Evolutionary conservation across 2,329 filamentous ascomycete genomes (phyloP).

Genomic region (Xylariaceae sp.): DNA sequence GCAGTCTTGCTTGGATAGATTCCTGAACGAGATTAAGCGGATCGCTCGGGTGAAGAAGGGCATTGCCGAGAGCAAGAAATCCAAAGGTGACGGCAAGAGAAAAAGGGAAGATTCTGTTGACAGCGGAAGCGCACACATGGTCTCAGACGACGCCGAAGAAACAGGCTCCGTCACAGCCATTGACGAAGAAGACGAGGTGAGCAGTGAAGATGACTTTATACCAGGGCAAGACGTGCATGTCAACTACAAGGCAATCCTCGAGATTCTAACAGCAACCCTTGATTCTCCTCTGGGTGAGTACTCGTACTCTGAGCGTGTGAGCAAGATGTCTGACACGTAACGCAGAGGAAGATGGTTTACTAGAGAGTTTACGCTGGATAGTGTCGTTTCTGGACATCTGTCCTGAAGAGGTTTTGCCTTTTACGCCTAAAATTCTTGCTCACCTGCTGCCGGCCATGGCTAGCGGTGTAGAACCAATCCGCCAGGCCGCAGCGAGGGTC

Average conservation of each 20-base stretch:
- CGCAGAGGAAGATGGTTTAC: conserved; percentile 85
- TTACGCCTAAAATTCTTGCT: conserved; percentile 89
- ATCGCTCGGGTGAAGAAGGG: conserved; percentile 93
- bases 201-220: conserved; percentile 90
- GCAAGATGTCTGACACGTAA: conserved; percentile 25
- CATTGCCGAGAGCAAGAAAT: conserved; percentile 83
- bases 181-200: conserved; percentile 63
- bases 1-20: conserved; percentile 85
- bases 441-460: conserved; percentile 94
- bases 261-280: conserved; percentile 88
- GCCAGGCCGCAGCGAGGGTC: conserved; percentile 85
- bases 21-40: conserved; percentile 91
- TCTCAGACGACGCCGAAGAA: conserved; percentile 66
- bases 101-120: conserved; percentile 76
- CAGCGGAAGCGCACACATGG: conserved; percentile 64
- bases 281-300: conserved; percentile 77
- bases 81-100: conserved; percentile 69
- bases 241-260: conserved; percentile 88
- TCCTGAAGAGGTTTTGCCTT: conserved; percentile 92
- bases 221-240: conserved; percentile 97
- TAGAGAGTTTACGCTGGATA: conserved; percentile 93
- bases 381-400: conserved; percentile 97
- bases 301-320: conserved; percentile 4
- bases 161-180: conserved; percentile 62
- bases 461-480: conserved; percentile 86